These are phyloP conservation scores for Yamadazyma atmosphaerica DNA, from an alignment of 1,139 yeast species.

Conservation along the genomic window DNA sequence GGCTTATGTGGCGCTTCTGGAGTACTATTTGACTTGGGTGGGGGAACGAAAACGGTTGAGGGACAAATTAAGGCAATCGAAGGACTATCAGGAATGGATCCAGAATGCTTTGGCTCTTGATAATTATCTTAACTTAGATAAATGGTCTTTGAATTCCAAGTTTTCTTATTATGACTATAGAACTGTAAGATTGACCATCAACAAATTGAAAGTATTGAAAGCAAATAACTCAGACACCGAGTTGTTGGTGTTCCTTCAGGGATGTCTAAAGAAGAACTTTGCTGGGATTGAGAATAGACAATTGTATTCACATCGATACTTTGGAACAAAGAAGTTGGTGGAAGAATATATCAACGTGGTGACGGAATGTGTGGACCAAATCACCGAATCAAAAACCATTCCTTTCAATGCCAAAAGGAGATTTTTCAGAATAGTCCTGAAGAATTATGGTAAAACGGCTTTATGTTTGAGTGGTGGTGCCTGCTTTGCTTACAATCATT, in stretches of 20 bases:
- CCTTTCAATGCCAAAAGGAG: constrained; percentile 42
- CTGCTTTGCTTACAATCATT: constrained; percentile 73
- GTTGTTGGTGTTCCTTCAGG: constrained; percentile 57
- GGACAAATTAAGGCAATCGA: constrained; percentile 47
- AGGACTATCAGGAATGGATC: constrained; percentile 62
- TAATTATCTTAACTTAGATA: constrained; percentile 54
- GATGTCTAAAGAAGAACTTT: constrained; percentile 70
- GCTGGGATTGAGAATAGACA: constrained; percentile 78
- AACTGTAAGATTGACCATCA: constrained; percentile 53
- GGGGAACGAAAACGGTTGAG: constrained; percentile 57
- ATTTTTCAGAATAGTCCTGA: constrained; percentile 59
- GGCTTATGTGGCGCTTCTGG: constrained; percentile 64
- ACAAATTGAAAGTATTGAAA: constrained; percentile 42
- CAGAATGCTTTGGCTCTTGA: constrained; percentile 59
- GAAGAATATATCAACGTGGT: constrained; percentile 57
- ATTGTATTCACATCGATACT: constrained; percentile 71
- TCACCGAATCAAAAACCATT: constrained; percentile 41
- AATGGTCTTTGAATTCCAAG: constrained; percentile 63
- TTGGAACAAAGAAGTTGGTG: constrained; percentile 68
- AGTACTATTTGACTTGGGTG: constrained; percentile 57
- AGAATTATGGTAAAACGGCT: constrained; percentile 73
- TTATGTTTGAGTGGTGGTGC: constrained; percentile 81
- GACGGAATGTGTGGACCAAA: constrained; percentile 43
- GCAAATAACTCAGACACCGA: constrained; percentile 39
- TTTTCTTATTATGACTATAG: constrained; percentile 71